A percentile compares a stretch with the other conserved stretches of the same genome.
phyloP scores from a whole-genome alignment of 108 stramenopile species.

The Skeletonema menzelii region DNA sequence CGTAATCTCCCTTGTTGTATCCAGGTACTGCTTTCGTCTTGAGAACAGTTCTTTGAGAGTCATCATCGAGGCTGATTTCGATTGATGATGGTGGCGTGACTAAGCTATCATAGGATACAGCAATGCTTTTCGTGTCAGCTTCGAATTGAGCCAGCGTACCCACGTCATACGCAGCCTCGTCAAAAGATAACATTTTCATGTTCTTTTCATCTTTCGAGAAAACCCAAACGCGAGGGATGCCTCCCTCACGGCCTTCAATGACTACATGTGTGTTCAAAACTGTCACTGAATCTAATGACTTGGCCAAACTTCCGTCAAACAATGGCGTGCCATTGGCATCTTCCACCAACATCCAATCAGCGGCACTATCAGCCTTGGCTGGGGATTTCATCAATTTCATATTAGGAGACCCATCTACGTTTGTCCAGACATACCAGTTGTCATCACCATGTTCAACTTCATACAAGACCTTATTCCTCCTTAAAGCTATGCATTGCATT shows the following conservation, averaged over 20 bases:
- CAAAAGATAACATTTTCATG: conserved; percentile 59
- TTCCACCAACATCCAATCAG: conserved; percentile 44
- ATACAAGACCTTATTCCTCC: conserved; percentile 68
- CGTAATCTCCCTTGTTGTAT: conserved; percentile 84
- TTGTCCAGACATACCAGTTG: conserved; percentile 66
- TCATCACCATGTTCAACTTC: conserved; percentile 64
- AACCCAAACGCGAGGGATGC: conserved; percentile 77
- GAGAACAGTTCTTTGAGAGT: conserved; percentile 50
- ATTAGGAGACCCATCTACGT: conserved; percentile 63
- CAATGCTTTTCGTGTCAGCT: conserved; percentile 66
- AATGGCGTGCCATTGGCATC: conserved; percentile 22
- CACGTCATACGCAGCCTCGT: conserved; percentile 82
- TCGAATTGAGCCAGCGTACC: conserved; percentile 64
- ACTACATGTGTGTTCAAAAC: conserved; percentile 61
- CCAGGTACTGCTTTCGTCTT: conserved; percentile 85
- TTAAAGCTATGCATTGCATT: conserved; percentile 66
- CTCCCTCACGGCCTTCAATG: conserved; percentile 62
- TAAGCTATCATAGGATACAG: conserved; percentile 82
- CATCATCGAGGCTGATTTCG: conserved; percentile 57
- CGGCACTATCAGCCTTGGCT: conserved; percentile 55
- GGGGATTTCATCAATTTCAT: conserved; percentile 74
- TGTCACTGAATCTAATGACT: conserved; percentile 53
- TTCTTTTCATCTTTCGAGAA: conserved; percentile 41
- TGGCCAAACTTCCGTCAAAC: conserved; percentile 67
- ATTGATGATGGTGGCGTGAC: conserved; percentile 74